Evolutionary conservation across 2,329 filamentous ascomycete species (phyloP), one percentile per base, ranked within the genome.

Genomic region (Aspergillus felis): DNA sequence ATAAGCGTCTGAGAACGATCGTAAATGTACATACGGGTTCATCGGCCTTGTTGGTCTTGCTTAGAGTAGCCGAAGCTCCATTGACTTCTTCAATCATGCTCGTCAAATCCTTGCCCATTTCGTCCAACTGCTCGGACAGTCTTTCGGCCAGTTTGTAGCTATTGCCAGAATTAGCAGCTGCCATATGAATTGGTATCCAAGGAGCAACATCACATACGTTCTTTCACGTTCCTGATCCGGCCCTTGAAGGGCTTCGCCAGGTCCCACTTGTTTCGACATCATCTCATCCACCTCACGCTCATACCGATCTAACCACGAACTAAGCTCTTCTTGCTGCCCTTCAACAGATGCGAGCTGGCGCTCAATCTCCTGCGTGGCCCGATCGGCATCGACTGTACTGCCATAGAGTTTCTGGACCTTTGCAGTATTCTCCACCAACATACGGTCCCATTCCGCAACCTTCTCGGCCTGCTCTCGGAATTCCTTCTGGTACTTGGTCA

Each of bases 21-120:
- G 27, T 44, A 49, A 67, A 63, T 58, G 71, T 67, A 83, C 87
- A 77, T 83, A 94, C 91, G 64, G 90, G 90, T 76, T 94, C 91
- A 73, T 94, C 90, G 28, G 90, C 85, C 76, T 95, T 95, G 76
- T 84, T 88, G 57, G 89, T 91, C 82, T 95, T 96, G 82, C 87
- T 93, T 64, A 99, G 79, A 25, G 87, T 91, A 55, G 90, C 84
- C n/a, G 91, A 94, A 61, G 95, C 93, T 65, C 88, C 86, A 72
- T 99, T 99, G 72, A 99, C 96, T 76, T 97, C 94, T 71, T 96
- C 92, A 66, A 99, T 96, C 92, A 99, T 97, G 77, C 91, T 93
- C 50, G 86, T 87, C 61, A 99, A 81, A 71, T 96, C 92, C 71
- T 91, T 90, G 70, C 91, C 92, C 86, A 97, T 95, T 66, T 96